Percentiles rank a stretch among this genome's conserved stretches.
Evolutionary conservation across 257 asterid species (phyloP).

Genomic region (Nicotiana tabacum): DNA sequence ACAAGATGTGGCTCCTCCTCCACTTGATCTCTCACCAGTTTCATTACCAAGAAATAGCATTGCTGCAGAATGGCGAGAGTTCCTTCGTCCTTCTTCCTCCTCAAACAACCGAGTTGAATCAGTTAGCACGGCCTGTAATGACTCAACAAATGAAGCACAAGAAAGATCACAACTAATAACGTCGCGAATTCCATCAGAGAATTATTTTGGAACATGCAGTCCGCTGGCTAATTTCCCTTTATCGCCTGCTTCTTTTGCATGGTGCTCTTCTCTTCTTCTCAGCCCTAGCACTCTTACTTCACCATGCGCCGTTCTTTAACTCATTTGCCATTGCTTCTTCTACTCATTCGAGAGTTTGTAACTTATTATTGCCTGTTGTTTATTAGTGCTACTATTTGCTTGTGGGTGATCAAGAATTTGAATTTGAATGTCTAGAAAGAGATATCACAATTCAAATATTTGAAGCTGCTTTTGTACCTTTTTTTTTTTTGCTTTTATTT

Average conservation of each 20-base stretch:
- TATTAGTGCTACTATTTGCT: too few species aligned
- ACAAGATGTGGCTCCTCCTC: constrained; percentile 60
- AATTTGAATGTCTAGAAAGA: background rate
- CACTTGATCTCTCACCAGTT: constrained; percentile 36
- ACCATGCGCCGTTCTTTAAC: constrained; percentile 1
- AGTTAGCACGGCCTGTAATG: background rate
- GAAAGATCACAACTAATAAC: background rate
- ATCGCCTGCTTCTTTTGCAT: constrained; percentile 56
- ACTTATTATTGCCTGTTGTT: background rate
- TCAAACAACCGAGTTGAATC: background rate
- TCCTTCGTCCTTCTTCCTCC: background rate
- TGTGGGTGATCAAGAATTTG: background rate
- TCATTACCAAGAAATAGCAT: background rate
- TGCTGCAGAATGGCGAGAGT: background rate
- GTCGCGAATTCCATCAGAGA: background rate
- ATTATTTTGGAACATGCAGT: constrained; percentile 28
- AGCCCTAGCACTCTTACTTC: constrained; percentile 47
- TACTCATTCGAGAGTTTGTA: background rate
- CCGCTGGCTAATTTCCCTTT: constrained; percentile 35
- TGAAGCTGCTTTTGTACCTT: background rate
- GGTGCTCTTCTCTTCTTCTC: constrained; percentile 61
- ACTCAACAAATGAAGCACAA: background rate
- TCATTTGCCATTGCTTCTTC: background rate
- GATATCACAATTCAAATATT: background rate
- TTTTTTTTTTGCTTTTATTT: too few species aligned